phyloP scores from a whole-genome alignment of 2,329 filamentous ascomycete species.

The Thielaviopsis musarum region DNA sequence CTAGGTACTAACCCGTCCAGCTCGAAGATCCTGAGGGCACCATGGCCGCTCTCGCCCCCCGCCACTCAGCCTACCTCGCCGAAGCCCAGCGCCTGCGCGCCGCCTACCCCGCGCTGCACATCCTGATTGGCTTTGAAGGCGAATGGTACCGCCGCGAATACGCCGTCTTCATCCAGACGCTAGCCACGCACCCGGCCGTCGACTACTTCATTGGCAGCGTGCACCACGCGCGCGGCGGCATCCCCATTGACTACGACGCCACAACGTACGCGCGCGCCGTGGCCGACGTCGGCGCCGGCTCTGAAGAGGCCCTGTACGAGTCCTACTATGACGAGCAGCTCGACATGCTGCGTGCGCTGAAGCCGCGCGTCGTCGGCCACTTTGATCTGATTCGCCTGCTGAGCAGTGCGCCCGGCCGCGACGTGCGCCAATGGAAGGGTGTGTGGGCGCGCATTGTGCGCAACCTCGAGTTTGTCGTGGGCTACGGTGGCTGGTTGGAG shows the following conservation, averaged over 20 bases:
- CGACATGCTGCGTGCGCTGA: conserved; percentile 56
- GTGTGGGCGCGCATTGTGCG: conserved; percentile 62
- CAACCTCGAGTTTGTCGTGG: conserved; percentile 54
- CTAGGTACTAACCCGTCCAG: conserved; percentile 20
- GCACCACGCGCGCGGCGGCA: conserved; percentile 68
- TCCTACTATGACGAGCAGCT: conserved; percentile 81
- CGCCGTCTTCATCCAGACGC: conserved; percentile 35
- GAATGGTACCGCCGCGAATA: conserved; percentile 73
- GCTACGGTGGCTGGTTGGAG: conserved; percentile 72
- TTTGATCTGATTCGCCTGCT: conserved; percentile 82
- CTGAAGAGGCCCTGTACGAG: conserved; percentile 58
- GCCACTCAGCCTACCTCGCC: conserved; percentile 54
- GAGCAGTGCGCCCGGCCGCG: conserved; percentile 48
- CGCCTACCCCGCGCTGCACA: conserved; percentile 54
- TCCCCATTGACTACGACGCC: conserved; percentile 78
- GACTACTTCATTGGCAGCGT: conserved; percentile 90
- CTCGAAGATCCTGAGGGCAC: conserved; percentile 31
- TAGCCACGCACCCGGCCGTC: conserved; percentile 46
- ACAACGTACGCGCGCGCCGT: conserved; percentile 50
- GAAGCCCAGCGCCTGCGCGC: conserved; percentile 59
- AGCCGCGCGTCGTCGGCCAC: conserved; percentile 72
- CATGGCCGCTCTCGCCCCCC: conserved; percentile 31
- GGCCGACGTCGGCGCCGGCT: conserved; percentile 23
- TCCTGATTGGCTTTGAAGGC: conserved; percentile 81
- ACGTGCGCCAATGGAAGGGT: conserved; percentile 36